These are phyloP conservation scores for Eucalyptus albens DNA, from an alignment of 345 rosid genomes.

Conservation along the genomic window DNA sequence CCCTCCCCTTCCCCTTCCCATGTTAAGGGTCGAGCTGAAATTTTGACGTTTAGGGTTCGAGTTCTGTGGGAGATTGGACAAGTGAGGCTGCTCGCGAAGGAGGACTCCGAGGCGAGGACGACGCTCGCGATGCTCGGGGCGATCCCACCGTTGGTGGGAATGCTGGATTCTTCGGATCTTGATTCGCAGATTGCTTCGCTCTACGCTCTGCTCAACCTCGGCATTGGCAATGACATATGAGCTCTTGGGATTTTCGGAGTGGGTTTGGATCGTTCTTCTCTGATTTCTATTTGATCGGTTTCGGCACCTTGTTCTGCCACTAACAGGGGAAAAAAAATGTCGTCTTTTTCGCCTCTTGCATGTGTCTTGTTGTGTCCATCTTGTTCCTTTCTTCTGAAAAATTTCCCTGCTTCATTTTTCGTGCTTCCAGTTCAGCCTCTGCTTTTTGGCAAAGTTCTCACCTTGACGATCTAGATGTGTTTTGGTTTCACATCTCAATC, in stretches of 20 bases:
- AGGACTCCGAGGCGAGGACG: slow-evolving; percentile 52
- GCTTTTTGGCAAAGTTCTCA: background rate
- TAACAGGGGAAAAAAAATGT: background rate
- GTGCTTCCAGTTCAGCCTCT: background rate
- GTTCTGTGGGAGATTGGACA: too few species aligned
- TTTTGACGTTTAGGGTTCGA: too few species aligned
- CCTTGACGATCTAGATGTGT: background rate
- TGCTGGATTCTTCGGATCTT: slow-evolving; percentile 49
- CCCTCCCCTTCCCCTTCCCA: too few species aligned
- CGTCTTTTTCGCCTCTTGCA: background rate
- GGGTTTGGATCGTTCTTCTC: background rate
- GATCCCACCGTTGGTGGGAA: slow-evolving; percentile 81
- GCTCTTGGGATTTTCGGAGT: slow-evolving; percentile 2
- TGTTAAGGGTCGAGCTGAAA: too few species aligned
- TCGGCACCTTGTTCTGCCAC: background rate
- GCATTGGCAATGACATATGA: slow-evolving; percentile 78
- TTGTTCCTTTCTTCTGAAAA: background rate
- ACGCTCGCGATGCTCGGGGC: slow-evolving; percentile 85
- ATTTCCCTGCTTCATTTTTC: background rate
- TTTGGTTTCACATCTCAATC: background rate
- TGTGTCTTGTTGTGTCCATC: background rate
- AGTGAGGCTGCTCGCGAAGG: slow-evolving; percentile 65
- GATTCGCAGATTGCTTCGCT: slow-evolving; percentile 63
- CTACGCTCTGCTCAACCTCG: slow-evolving; percentile 85
- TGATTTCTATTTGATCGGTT: background rate